Evolutionary conservation across 2,329 filamentous ascomycete genomes (phyloP).

Genomic region (Didymella keratinophila): DNA sequence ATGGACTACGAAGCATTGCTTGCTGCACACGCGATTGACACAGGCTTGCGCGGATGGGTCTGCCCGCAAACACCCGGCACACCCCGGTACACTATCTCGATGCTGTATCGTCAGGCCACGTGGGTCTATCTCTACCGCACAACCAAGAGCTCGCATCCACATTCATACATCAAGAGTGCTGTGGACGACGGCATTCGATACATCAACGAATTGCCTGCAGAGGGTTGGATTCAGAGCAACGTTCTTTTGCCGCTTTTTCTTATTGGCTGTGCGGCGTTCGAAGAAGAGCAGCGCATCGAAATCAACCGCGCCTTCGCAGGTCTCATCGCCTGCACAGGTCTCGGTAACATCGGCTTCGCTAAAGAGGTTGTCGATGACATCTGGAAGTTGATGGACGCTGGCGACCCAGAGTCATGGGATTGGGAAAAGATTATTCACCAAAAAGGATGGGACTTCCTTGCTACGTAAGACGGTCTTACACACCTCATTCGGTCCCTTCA

Average conservation of each 20-base stretch:
- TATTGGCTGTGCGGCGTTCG: slow-evolving; percentile 67
- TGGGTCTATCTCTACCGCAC: slow-evolving; percentile 71
- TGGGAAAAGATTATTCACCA: slow-evolving; percentile 68
- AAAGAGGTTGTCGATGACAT: slow-evolving; percentile 63
- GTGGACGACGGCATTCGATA: slow-evolving; percentile 67
- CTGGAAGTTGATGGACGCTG: slow-evolving; percentile 67
- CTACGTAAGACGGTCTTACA: slow-evolving; percentile 54
- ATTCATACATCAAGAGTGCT: slow-evolving; percentile 63
- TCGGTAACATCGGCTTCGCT: slow-evolving; percentile 66
- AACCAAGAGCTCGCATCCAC: slow-evolving; percentile 64
- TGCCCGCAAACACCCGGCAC: slow-evolving; percentile 64
- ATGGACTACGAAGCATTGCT: slow-evolving; percentile 78
- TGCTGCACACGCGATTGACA: slow-evolving; percentile 77
- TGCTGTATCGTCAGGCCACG: slow-evolving; percentile 68
- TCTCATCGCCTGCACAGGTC: slow-evolving; percentile 63
- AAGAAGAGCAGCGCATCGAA: slow-evolving; percentile 62
- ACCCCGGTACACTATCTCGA: slow-evolving; percentile 63
- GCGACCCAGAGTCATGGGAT: slow-evolving; percentile 66
- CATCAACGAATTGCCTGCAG: slow-evolving; percentile 62
- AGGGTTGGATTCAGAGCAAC: slow-evolving; percentile 65
- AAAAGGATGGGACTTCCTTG: slow-evolving; percentile 68
- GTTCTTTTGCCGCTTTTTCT: slow-evolving; percentile 69
- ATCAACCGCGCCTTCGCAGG: slow-evolving; percentile 63
- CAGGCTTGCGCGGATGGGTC: slow-evolving; percentile 76
- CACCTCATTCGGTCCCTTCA: slow-evolving; percentile 7